phyloP scores from a whole-genome alignment of 2,329 filamentous ascomycete genomes.

The Penicillium sp. region DNA sequence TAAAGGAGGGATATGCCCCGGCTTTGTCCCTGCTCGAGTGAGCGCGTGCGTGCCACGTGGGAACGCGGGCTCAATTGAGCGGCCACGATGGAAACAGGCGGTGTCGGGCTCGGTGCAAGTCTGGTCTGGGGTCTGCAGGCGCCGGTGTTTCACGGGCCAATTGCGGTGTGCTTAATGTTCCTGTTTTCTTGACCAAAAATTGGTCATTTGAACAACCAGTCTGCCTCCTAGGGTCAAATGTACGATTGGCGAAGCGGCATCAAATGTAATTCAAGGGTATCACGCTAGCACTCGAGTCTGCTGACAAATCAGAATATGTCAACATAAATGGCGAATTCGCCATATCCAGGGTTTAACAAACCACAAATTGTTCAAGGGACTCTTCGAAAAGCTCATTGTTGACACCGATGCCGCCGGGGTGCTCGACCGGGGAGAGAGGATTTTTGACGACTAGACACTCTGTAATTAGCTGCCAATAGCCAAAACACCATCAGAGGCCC shows the following conservation, averaged over 20 bases:
- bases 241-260: background rate
- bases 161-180: conserved; percentile 13
- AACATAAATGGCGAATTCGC: conserved; percentile 6
- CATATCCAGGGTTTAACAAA: conserved; percentile 27
- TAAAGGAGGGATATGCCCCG: conserved; percentile 2
- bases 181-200: background rate
- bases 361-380: conserved; percentile 53
- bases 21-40: conserved; percentile 1
- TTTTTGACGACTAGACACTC: conserved; percentile 58
- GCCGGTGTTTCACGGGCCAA: background rate
- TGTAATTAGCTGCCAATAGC: conserved; percentile 7
- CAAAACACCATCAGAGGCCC: background rate
- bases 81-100: conserved; percentile 12
- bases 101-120: conserved; percentile 6
- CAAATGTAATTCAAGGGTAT: conserved; percentile 2
- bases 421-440: conserved; percentile 60
- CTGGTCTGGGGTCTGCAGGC: background rate
- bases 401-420: conserved; percentile 60
- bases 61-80: conserved; percentile 8
- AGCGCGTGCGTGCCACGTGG: conserved; percentile 18
- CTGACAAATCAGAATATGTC: conserved; percentile 23
- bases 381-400: conserved; percentile 65
- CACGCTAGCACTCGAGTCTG: conserved; percentile 35
- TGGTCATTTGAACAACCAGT: background rate
- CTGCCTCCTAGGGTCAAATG: background rate